Conservation (phyloP, 352 stramenopile species). For the Phytophthora foliorum region DNA sequence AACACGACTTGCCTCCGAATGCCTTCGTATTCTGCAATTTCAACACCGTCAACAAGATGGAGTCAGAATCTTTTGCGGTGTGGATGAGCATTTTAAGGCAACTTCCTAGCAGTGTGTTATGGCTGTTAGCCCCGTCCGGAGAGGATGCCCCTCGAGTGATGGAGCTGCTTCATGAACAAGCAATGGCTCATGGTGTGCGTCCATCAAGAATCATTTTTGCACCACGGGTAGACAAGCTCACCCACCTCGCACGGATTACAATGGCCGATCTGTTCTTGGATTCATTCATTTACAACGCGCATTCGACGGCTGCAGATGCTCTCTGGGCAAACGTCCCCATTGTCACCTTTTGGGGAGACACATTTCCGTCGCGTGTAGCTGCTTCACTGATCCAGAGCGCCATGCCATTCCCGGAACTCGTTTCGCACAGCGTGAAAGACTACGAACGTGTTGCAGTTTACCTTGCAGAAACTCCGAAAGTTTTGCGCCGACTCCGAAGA, state of each 20-base stretch:
- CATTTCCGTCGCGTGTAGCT: slow-evolving; percentile 80
- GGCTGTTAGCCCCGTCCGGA: slow-evolving; percentile 73
- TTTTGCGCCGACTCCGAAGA: slow-evolving; percentile 39
- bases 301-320: slow-evolving; percentile 94
- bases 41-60: slow-evolving; percentile 96
- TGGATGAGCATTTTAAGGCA: slow-evolving; percentile 92
- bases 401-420: slow-evolving; percentile 42
- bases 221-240: slow-evolving; percentile 55
- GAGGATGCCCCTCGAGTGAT: slow-evolving; percentile 25
- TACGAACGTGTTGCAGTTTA: slow-evolving; percentile 74
- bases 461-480: slow-evolving; percentile 37
- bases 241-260: slow-evolving; percentile 85
- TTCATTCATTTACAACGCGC: slow-evolving; percentile 96
- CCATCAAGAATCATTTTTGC: slow-evolving; percentile 78
- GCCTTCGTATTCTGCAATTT: slow-evolving; percentile 92
- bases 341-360: slow-evolving; percentile 85
- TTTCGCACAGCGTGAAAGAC: slow-evolving; percentile 67
- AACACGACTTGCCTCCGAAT: slow-evolving; percentile 42
- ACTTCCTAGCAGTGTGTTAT: slow-evolving; percentile 88
- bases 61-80: slow-evolving; percentile 84
- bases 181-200: slow-evolving; percentile 70
- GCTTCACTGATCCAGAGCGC: slow-evolving; percentile 62
- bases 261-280: slow-evolving; percentile 95
- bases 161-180: slow-evolving; percentile 57
- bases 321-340: slow-evolving; percentile 92